phyloP scores from a whole-genome alignment of 2,329 filamentous ascomycete species.

The Hirsutella minnesotensis region DNA sequence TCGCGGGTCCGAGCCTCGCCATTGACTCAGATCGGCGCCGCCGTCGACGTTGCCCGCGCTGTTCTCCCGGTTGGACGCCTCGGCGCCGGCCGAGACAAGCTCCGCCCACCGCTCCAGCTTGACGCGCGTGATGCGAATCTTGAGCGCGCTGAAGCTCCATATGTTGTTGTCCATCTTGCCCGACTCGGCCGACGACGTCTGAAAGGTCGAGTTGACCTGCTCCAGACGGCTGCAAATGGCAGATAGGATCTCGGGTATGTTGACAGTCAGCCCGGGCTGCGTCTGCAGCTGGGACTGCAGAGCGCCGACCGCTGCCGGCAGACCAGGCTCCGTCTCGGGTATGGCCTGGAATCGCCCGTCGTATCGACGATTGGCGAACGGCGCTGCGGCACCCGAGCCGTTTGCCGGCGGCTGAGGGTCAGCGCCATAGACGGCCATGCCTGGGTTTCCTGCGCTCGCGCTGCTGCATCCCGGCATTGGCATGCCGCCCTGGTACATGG shows the following conservation, averaged over 20 bases:
- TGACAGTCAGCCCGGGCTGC: constrained; percentile 32
- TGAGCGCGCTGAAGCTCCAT: constrained; percentile 36
- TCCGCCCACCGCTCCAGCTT: constrained; percentile 37
- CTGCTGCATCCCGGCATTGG: constrained; percentile 15
- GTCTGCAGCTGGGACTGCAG: constrained; percentile 28
- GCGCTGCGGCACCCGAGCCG: constrained; percentile 1
- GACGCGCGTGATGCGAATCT: constrained; percentile 31
- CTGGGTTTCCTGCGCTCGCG: constrained; percentile 2
- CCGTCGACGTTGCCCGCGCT: neutral
- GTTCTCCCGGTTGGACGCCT: constrained; percentile 9
- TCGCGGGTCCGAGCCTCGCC: constrained; percentile 8
- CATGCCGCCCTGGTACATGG: constrained; percentile 11
- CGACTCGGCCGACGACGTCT: constrained; percentile 16
- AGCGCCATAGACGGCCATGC: constrained; percentile 8
- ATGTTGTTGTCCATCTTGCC: constrained; percentile 30
- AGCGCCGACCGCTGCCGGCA: constrained; percentile 26
- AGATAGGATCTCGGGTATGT: constrained; percentile 30
- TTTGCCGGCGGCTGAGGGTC: constrained; percentile 12
- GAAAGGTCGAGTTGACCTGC: constrained; percentile 25
- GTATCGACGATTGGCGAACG: neutral
- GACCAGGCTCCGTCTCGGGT: constrained; percentile 21
- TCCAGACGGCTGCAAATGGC: constrained; percentile 30
- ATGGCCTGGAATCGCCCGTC: constrained; percentile 8
- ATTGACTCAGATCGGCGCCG: constrained; percentile 1
- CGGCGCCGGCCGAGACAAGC: constrained; percentile 25